A percentile compares a stretch with the other conserved stretches of the same genome.
Conservation (phyloP, 176 grass and related monocot genomes). For the Triticum aestivum region DNA sequence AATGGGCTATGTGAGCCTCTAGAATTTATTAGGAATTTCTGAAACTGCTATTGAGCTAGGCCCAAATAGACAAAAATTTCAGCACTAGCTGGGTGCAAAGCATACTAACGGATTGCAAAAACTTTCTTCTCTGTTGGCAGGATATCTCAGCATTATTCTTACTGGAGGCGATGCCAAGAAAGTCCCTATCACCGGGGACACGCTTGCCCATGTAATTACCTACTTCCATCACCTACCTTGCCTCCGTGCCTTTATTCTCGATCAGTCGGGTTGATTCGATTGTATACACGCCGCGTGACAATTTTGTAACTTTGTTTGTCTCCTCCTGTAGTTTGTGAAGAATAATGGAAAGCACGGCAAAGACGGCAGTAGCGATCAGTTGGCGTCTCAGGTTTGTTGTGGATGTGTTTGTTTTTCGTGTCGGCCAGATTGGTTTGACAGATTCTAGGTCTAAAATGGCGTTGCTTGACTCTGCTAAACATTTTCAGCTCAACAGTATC, state of each 20-base stretch:
- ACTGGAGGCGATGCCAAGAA: background rate
- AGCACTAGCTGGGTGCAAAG: no score
- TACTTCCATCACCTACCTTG: no score
- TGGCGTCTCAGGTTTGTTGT: constrained; percentile 24
- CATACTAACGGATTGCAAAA: no score
- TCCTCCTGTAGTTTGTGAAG: constrained; percentile 13
- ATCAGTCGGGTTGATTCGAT: background rate
- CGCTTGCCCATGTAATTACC: background rate
- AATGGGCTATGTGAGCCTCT: no score
- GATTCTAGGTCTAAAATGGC: no score
- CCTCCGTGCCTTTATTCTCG: no score
- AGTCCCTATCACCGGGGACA: background rate
- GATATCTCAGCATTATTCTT: no score
- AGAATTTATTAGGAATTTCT: no score
- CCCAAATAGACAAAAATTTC: no score
- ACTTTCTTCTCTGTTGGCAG: no score
- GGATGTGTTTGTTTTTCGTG: background rate
- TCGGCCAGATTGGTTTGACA: background rate
- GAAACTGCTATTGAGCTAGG: no score
- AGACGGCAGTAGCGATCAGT: background rate
- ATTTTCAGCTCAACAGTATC: constrained; percentile 50
- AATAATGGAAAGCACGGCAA: background rate
- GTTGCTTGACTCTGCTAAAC: background rate
- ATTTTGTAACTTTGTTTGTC: background rate
- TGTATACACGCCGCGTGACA: background rate